These are phyloP conservation scores for Plantago coronopus DNA, from an alignment of 305 asterid genomes.

Conservation along the genomic window DNA sequence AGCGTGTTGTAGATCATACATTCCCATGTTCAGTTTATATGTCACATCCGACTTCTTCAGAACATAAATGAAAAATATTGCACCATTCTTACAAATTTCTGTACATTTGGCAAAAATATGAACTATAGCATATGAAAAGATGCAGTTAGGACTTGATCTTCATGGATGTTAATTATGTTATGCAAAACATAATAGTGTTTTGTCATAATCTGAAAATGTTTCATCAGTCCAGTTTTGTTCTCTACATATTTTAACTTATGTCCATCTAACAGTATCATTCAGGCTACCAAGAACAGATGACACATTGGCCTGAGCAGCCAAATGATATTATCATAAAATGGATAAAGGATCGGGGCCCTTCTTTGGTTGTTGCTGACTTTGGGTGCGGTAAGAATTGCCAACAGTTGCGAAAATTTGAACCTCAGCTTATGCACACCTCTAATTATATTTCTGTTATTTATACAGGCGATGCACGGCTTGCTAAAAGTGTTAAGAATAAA, in stretches of 20 bases:
- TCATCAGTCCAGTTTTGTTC: neutral
- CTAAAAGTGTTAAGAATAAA: constrained; percentile 77
- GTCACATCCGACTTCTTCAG: neutral
- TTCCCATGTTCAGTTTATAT: no score
- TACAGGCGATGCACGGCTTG: constrained; percentile 85
- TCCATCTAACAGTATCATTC: constrained; percentile 72
- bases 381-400: constrained; percentile 72
- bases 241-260: constrained; percentile 20
- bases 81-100: neutral
- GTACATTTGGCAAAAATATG: neutral
- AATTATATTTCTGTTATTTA: constrained; percentile 5
- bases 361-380: constrained; percentile 79
- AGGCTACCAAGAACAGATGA: constrained; percentile 92
- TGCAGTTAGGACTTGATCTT: neutral
- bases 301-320: constrained; percentile 86
- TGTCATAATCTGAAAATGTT: neutral
- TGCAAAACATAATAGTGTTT: neutral
- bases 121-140: no score
- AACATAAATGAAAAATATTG: neutral
- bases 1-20: neutral
- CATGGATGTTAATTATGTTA: constrained; percentile 11
- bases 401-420: constrained; percentile 12
- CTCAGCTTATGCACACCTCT: constrained; percentile 3
- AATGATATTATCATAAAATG: constrained; percentile 66
- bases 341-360: constrained; percentile 61